Evolutionary conservation across 2,329 filamentous ascomycete species (phyloP), one percentile per base, ranked within the genome.

Genomic region (Fusarium tjaetaba): DNA sequence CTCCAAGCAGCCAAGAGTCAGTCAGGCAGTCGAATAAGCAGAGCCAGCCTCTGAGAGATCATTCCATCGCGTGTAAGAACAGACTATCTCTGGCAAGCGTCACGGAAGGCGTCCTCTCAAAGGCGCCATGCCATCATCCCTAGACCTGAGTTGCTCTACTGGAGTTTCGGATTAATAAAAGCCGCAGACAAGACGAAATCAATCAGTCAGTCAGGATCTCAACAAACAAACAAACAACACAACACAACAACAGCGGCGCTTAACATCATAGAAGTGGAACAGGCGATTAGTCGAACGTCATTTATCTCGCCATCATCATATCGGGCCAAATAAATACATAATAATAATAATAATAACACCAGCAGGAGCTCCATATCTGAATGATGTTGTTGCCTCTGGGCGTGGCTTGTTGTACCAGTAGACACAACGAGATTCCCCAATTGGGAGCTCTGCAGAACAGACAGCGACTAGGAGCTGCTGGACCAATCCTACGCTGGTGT

Each of bases 401-500:
- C n/a, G 55, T 57, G 55, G 57, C 60, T 48, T 72, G 71, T 28
- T 28, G 28, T 28, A 28, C 28, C 28, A 28, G 28, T 62, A 61
- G 68, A 43, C 56, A 71, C 48, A 70, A 59, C 51, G 14, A 22
- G 61, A 65, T 62, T 78, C 75, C 76, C 76, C 43, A 68, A 78
- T 78, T 57, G 74, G 74, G 76, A 72, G 67, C 65, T 65, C 39
- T 78, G 76, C 76, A 78, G 71, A 65, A 68, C 61, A 52, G 61
- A 63, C 55, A 63, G 42, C 63, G 65, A 76, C 71, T 73, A 78
- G 68, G 65, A 55, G 41, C 62, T 67, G 65, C 57, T 68, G 72
- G 68, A 42, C 76, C 74, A 76, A 78, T 78, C 73, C 71, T 75
- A 75, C 72, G 59, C 59, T 77, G 63, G 68, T 58, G 55, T 65